Evolutionary conservation across 1,139 yeast genomes (phyloP), one percentile per base, ranked within the genome.

Genomic region (Pichia sp.): DNA sequence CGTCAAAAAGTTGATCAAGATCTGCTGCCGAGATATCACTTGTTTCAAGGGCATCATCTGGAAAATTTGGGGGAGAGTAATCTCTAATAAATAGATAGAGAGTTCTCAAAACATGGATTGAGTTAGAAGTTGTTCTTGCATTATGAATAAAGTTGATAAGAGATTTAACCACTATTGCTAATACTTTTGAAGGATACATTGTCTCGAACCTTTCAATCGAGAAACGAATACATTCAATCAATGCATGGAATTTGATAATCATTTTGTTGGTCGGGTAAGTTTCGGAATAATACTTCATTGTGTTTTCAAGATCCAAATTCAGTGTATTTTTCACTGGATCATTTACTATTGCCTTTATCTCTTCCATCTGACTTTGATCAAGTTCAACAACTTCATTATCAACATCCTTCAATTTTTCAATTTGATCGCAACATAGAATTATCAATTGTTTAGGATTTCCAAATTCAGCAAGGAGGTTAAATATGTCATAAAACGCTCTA

Each of bases 401-500:
- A 6, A 47, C 43, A 24, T 66, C 51, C 5, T 48, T 44, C 34
- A 72, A 50, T 1, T 61, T 49, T 5, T 70, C 55, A 22, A 84
- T 55, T 28, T 81, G 53, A 54, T 86, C 95, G 55, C 84, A 77
- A 14, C 75, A 63, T 49, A 82, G 79, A 43, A 88, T 61, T 39
- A 84, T 73, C 44, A 86, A 61, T 60, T 86, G 96, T 54, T 85
- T 85, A 11, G 89, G 78, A 54, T 84, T 85, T 8, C 95, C 96
- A 43, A 69, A 52, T 37, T 61, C 62, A 0, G 89, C 78, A 45
- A 88, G 65, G 19, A 72, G 59, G 44, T 73, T 74, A 55, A 82
- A 81, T 8, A 81, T 62, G 47, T 68, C 68, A 53, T 78, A 56
- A 6, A 75, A 56, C 0, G 49, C 40, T 5, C 50, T 44, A 17